Evolutionary conservation across 2,329 filamentous ascomycete genomes (phyloP), one percentile per base, ranked within the genome.

Genomic region (Phialophora tarda): DNA sequence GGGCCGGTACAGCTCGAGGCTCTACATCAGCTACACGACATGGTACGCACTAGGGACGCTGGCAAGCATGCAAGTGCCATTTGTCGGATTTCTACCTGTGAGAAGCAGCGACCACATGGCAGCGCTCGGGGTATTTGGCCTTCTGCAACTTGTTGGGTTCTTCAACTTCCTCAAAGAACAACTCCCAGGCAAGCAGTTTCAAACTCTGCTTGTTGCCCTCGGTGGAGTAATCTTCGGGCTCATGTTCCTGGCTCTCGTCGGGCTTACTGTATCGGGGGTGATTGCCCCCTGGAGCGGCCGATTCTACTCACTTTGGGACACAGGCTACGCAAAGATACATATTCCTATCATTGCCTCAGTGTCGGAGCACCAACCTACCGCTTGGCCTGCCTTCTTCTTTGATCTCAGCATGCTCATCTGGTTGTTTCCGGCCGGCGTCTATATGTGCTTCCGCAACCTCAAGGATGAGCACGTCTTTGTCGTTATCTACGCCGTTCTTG

Each of bases 321-420:
- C 95, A 5, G 91, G 92, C 74, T 99, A 99, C 77, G 95, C 95
- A 75, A 99, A 99, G 85, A 96, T 98, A 71, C 95, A 99, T 77
- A 99, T 99, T 77, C 95, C 95, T 68, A 99, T 99, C 77, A 99
- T 99, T 78, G 95, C 95, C 3, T 99, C 95, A n/a, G 95, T 99
- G 55, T 99, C 95, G 1, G 95, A 99, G 82, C 95, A 99, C 82
- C 95, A 99, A 82, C 95, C 95, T 62, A 99, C 95, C 44, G 95
- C 95, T 51, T 99, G 95, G 95, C 95, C 95, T 2, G 92, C 96
- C 17, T 99, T 97, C 85, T 99, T 99, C 84, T 99, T 99, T 79
- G 95, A 99, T 75, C 85, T 99, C 73, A 97, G 96, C 83, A 89
- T 99, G 83, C 86, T 99, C 75, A 97, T 99, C 81, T 99, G 95